Evolutionary conservation across 352 stramenopile species (phyloP).

Genomic region (Globisporangium parvum): DNA sequence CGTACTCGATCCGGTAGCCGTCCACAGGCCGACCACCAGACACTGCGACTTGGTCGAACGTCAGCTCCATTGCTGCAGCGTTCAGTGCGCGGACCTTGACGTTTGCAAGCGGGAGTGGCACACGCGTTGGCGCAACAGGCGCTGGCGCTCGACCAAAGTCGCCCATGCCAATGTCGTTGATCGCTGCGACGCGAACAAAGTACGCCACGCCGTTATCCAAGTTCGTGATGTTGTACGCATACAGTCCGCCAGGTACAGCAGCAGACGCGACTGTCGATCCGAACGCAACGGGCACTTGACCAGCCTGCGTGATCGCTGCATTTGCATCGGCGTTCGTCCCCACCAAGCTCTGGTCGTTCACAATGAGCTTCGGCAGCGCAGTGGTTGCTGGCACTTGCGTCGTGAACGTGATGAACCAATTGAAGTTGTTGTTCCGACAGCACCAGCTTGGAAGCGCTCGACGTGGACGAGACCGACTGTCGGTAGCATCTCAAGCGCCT

Average conservation of each 20-base stretch:
- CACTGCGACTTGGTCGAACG: constrained; percentile 49
- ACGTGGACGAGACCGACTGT: constrained; percentile 89
- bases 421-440: constrained; percentile 61
- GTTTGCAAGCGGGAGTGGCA: constrained; percentile 45
- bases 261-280: constrained; percentile 22
- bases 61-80: constrained; percentile 34
- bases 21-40: constrained; percentile 56
- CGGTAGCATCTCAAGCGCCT: constrained; percentile 84
- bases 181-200: constrained; percentile 72
- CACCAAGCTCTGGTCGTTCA: constrained; percentile 43
- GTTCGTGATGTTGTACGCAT: constrained; percentile 50
- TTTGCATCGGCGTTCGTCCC: constrained; percentile 26
- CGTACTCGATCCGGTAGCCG: constrained; percentile 50
- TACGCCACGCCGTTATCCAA: constrained; percentile 59
- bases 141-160: constrained; percentile 33
- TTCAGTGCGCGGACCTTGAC: constrained; percentile 29
- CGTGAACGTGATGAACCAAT: constrained; percentile 89
- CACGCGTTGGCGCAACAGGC: constrained; percentile 38
- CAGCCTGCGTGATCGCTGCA: constrained; percentile 17
- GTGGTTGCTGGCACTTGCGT: constrained; percentile 37
- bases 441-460: constrained; percentile 53
- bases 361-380: constrained; percentile 34
- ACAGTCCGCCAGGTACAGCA: constrained; percentile 2
- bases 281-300: constrained; percentile 34
- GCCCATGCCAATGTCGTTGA: constrained; percentile 79